Evolutionary conservation across 805 yeast genomes (phyloP).

Genomic region (Candida incommunis): DNA sequence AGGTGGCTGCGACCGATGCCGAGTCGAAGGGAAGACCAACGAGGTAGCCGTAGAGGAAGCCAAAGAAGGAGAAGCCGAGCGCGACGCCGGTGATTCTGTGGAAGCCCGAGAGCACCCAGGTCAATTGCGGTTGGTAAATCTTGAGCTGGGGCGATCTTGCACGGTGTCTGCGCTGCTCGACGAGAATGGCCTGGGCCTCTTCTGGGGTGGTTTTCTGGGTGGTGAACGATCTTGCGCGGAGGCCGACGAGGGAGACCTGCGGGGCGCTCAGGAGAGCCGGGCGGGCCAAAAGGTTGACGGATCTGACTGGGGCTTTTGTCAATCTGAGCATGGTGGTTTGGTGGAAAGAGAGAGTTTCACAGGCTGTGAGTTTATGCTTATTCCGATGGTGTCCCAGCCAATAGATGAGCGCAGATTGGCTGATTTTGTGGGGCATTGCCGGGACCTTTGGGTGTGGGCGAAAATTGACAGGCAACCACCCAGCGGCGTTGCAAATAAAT

Average conservation of each 20-base stretch:
- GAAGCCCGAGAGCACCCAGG: constrained; percentile 63
- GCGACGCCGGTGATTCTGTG: constrained; percentile 86
- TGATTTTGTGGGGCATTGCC: neutral
- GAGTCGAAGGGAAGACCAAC: constrained; percentile 44
- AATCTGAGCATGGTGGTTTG: neutral
- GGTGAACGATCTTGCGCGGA: constrained; percentile 2
- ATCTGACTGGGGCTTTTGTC: neutral
- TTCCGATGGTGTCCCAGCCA: no score
- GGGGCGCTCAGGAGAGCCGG: neutral
- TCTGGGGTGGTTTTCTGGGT: constrained; percentile 41
- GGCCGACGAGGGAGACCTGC: constrained; percentile 1
- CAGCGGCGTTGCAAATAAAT: no score
- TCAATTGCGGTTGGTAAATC: constrained; percentile 84
- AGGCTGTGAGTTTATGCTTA: no score
- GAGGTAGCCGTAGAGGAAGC: constrained; percentile 53
- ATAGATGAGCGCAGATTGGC: neutral
- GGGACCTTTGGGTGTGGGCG: neutral
- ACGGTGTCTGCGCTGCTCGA: constrained; percentile 73
- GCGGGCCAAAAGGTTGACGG: neutral
- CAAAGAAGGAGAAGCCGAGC: constrained; percentile 68
- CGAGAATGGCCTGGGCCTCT: constrained; percentile 55
- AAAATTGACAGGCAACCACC: no score
- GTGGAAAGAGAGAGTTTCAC: no score
- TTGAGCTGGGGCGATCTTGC: constrained; percentile 84
- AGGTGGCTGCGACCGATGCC: constrained; percentile 35